Base-by-base conservation (phyloP, 257 asterid genomes). In the Rauvolfia tetraphylla region DNA sequence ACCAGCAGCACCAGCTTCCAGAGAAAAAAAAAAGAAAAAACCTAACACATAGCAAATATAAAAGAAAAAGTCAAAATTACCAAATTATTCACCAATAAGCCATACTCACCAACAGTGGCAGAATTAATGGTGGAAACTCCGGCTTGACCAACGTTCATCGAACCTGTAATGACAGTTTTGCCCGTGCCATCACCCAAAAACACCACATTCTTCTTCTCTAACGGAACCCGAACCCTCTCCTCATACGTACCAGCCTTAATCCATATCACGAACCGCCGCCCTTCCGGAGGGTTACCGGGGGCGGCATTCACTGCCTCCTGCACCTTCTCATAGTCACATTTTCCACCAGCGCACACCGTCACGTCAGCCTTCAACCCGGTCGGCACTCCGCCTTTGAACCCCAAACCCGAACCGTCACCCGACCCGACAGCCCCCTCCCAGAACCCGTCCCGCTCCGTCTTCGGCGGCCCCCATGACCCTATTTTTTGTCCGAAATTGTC, bases 131-230 rank as follows among this genome's bases (percentile, higher is more conserved):
- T 85, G 25, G 89, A 61, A 41, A 84, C 39, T 8, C 87, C 87
- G 11, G 76, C 76, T 69, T 74, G 68, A 44, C 86, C 89, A 0
- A 83, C 90, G 59, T 85, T 83, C 67, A 79, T 4, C 17, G 87
- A 83, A 9, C 87, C 89, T 0, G 88, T 85, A 73, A 87, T 87
- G 14, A 87, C 81, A 7, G 88, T 87, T 85, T 87, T 78, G 39
- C 89, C 91, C 81, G 85, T 85, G 4, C 91, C 91, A 73, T 85
- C 87, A 5, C 91, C 91, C 83, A 83, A 71, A 57, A 87, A 83
- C 63, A 81, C 79, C 54, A 83, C 77, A 74, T 84, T 84, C 51
- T 39, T 79, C 73, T 84, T 84, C 54, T 34, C 63, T 66, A 84
- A 53, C n/a, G 84, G 82, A 14, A 84, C 77, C 59, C 84, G 54